Evolutionary conservation across 805 yeast species (phyloP).

Genomic region (Suhomyces kilbournensis): DNA sequence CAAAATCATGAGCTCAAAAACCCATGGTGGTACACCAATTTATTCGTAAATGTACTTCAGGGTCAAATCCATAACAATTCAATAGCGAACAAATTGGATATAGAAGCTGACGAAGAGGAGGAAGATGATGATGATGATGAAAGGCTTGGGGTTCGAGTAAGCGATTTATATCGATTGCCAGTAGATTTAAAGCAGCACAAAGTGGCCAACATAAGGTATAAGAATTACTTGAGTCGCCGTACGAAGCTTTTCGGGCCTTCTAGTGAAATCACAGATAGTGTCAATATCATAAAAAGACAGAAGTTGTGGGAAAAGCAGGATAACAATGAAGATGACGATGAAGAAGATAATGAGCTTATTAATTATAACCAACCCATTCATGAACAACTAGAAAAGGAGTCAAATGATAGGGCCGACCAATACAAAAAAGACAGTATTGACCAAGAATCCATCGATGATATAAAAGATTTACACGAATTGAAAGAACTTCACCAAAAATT

Average conservation of each 20-base stretch:
- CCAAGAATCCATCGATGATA: conserved; percentile 8
- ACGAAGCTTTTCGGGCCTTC: conserved; percentile 1
- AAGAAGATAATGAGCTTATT: conserved; percentile 1
- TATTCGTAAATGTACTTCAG: conserved; percentile 24
- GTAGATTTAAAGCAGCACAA: conserved; percentile 32
- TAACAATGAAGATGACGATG: conserved; percentile 4
- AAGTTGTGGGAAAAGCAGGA: conserved; percentile 4
- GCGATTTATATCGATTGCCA: conserved; percentile 23
- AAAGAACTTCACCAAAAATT: conserved; percentile 25
- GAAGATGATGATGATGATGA: conserved; percentile 1
- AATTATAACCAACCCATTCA: conserved; percentile 4
- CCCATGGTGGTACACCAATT: conserved; percentile 43
- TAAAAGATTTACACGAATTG: conserved; percentile 16
- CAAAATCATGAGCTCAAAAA: conserved; percentile 31
- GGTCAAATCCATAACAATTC: conserved; percentile 7
- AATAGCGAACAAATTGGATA: background rate
- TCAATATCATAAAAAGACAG: conserved; percentile 8
- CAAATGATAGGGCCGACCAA: conserved; percentile 3
- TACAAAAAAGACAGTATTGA: background rate
- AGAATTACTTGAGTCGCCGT: conserved; percentile 8
- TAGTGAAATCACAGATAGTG: background rate
- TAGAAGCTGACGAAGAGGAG: background rate
- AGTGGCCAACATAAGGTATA: conserved; percentile 33
- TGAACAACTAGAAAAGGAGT: conserved; percentile 7
- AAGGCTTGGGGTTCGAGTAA: conserved; percentile 11